Percentiles rank a stretch among this genome's conserved stretches.
phyloP scores from a whole-genome alignment of 1,284 basidiomycete genomes.

The Irpex rosettiformis region DNA sequence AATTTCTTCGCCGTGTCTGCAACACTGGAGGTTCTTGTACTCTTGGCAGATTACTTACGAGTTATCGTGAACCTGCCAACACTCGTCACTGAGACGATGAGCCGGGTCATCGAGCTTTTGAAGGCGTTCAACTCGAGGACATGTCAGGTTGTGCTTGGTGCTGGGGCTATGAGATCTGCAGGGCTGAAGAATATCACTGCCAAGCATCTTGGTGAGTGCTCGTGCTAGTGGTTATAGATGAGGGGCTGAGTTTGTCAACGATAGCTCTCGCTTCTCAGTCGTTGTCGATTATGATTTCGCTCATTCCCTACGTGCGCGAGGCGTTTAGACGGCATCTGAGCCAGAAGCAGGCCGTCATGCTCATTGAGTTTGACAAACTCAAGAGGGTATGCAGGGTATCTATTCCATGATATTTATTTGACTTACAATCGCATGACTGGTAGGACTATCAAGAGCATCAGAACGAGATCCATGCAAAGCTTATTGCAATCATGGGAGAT shows the following conservation, averaged over 20 bases:
- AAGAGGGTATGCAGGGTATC: slow-evolving; percentile 66
- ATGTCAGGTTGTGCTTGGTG: slow-evolving; percentile 97
- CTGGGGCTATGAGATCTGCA: slow-evolving; percentile 96
- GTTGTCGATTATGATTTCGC: slow-evolving; percentile 90
- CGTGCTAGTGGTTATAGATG: slow-evolving; percentile 3
- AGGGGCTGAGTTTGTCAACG: slow-evolving; percentile 10
- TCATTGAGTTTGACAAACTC: slow-evolving; percentile 97
- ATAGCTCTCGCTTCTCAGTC: slow-evolving; percentile 93
- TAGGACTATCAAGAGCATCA: slow-evolving; percentile 99
- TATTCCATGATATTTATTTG: not conserved
- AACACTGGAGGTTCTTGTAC: slow-evolving; percentile 72
- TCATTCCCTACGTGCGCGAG: slow-evolving; percentile 95
- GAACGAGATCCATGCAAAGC: slow-evolving; percentile 96
- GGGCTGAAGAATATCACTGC: slow-evolving; percentile 98
- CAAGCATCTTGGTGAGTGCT: slow-evolving; percentile 79
- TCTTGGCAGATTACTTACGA: slow-evolving; percentile 85
- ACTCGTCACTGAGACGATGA: slow-evolving; percentile 93
- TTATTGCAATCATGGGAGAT: slow-evolving; percentile 98
- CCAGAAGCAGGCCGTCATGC: slow-evolving; percentile 92
- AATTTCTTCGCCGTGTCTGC: slow-evolving; percentile 86
- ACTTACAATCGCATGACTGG: not conserved
- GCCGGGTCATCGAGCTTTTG: slow-evolving; percentile 90
- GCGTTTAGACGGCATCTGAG: slow-evolving; percentile 90
- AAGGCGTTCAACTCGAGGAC: slow-evolving; percentile 98
- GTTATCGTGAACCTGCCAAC: slow-evolving; percentile 87